Conservation (phyloP, 2,329 filamentous ascomycete genomes). For the Hypoxylon sp. region DNA sequence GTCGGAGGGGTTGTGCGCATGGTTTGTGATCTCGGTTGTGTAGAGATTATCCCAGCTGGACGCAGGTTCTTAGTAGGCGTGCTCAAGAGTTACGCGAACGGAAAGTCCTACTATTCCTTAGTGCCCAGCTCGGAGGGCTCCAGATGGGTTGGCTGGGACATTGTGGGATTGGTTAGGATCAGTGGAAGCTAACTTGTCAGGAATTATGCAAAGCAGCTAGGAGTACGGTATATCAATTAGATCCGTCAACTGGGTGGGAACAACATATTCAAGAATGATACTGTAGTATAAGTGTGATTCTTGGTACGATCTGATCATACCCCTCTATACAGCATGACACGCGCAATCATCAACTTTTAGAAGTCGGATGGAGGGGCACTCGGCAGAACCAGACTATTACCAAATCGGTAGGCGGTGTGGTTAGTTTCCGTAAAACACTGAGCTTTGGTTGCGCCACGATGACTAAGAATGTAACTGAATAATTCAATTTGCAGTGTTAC, state of each 20-base stretch:
- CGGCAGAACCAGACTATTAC: constrained; percentile 18
- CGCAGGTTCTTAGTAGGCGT: background rate
- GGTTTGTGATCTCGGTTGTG: constrained; percentile 77
- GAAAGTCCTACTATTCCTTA: constrained; percentile 81
- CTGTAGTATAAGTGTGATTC: background rate
- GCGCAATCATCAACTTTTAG: constrained; percentile 12
- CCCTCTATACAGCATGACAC: background rate
- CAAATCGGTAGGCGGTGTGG: constrained; percentile 22
- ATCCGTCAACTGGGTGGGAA: background rate
- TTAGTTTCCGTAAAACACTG: background rate
- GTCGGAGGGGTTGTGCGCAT: constrained; percentile 79
- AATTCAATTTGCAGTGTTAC: background rate
- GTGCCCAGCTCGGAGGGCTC: constrained; percentile 86
- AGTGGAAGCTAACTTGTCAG: background rate
- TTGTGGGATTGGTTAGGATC: constrained; percentile 15
- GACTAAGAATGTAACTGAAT: constrained; percentile 6
- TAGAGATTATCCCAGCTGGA: constrained; percentile 83
- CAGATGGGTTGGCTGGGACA: constrained; percentile 72
- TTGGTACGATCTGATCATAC: background rate
- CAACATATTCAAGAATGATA: constrained; percentile 7
- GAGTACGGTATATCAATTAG: background rate
- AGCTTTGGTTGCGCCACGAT: constrained; percentile 5
- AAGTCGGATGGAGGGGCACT: constrained; percentile 33
- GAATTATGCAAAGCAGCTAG: background rate
- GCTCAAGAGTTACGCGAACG: background rate